These are phyloP conservation scores for Dipteronia dyeriana DNA, from an alignment of 345 rosid species.

Conservation along the genomic window DNA sequence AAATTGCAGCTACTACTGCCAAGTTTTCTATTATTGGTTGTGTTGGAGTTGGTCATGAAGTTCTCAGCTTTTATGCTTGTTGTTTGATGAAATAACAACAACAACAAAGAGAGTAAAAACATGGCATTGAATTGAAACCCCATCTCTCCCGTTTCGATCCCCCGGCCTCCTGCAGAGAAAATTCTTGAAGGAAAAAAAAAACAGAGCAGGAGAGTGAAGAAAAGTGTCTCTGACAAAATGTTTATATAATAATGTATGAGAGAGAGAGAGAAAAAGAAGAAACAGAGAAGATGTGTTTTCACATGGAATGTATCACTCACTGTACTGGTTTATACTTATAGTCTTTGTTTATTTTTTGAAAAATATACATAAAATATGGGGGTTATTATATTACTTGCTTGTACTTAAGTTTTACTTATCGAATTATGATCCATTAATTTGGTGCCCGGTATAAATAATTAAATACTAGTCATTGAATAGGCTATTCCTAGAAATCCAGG, in stretches of 20 bases:
- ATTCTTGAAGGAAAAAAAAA: slow-evolving; percentile 8
- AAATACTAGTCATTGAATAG: background rate
- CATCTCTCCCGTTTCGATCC: slow-evolving; percentile 36
- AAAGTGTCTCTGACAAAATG: slow-evolving; percentile 22
- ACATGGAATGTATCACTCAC: slow-evolving; percentile 26
- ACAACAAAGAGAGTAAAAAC: slow-evolving; percentile 23
- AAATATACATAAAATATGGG: too few species aligned
- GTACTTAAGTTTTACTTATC: too few species aligned
- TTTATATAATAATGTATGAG: slow-evolving; percentile 22
- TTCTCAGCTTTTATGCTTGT: slow-evolving; percentile 27
- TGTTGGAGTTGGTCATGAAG: too few species aligned
- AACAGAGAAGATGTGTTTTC: background rate
- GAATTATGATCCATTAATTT: too few species aligned
- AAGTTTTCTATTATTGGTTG: slow-evolving; percentile 19
- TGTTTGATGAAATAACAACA: slow-evolving; percentile 2
- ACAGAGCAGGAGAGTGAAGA: slow-evolving; percentile 22
- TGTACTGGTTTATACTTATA: background rate
- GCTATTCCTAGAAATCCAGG: background rate
- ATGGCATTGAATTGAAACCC: slow-evolving; percentile 26
- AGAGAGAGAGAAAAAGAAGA: background rate
- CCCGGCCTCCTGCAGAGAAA: background rate
- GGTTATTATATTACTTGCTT: too few species aligned
- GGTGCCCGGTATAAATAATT: background rate
- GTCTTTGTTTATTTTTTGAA: too few species aligned
- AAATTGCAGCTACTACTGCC: slow-evolving; percentile 43